Evolutionary conservation across 2,329 filamentous ascomycete species (phyloP).

Genomic region (Diaporthe vaccinii): DNA sequence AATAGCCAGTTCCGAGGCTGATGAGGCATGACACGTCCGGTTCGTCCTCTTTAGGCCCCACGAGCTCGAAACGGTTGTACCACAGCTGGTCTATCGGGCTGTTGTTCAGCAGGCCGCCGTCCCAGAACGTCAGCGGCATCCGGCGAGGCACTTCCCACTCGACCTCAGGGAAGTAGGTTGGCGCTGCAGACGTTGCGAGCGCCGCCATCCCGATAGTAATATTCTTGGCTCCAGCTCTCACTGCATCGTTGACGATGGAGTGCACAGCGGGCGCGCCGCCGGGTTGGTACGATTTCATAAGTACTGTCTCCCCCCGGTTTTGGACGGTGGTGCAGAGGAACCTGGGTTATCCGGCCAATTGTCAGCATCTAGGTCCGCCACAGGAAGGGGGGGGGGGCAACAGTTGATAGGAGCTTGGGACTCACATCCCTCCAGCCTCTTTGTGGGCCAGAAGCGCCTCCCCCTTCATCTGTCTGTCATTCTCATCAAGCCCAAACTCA

Average conservation of each 20-base stretch:
- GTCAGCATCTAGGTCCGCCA: background rate
- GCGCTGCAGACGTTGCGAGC: background rate
- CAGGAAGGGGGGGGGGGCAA: background rate
- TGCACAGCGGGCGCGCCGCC: background rate
- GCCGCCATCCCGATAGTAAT: background rate
- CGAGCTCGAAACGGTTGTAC: background rate
- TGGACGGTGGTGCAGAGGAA: background rate
- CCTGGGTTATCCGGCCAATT: background rate
- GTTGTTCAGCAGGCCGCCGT: slow-evolving; percentile 7
- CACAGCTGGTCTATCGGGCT: slow-evolving; percentile 5
- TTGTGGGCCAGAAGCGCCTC: background rate
- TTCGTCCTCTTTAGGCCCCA: background rate
- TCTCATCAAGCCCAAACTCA: background rate
- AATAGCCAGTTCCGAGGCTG: background rate
- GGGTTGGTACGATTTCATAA: background rate
- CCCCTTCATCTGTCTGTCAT: background rate
- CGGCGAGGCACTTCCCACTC: background rate
- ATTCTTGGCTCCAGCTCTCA: background rate
- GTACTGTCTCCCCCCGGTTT: background rate
- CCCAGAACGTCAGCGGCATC: background rate
- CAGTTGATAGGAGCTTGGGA: background rate
- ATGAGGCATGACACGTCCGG: slow-evolving; percentile 18
- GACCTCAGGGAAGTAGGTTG: background rate
- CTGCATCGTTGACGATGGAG: background rate
- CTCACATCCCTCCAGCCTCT: background rate